phyloP scores from a whole-genome alignment of 805 yeast genomes.

The Candida khao-thaluensis region DNA sequence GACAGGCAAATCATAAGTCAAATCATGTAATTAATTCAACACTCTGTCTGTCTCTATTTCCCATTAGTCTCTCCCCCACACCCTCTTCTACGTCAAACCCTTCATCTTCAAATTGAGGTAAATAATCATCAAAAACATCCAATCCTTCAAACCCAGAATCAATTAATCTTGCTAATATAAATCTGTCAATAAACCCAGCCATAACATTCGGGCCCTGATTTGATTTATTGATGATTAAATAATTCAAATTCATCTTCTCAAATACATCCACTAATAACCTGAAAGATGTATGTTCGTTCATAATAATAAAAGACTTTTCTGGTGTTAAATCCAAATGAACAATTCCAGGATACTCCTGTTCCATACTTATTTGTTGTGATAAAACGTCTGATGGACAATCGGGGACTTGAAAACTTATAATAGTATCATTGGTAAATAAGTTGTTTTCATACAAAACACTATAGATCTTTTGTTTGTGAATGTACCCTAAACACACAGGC shows the following conservation, averaged over 20 bases:
- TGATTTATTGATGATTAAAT: slow-evolving; percentile 26
- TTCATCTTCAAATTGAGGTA: slow-evolving; percentile 23
- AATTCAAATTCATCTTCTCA: slow-evolving; percentile 39
- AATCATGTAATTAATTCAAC: background rate
- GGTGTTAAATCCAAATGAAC: slow-evolving; percentile 17
- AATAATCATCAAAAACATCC: slow-evolving; percentile 10
- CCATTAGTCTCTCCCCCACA: slow-evolving; percentile 6
- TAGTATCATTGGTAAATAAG: slow-evolving; percentile 1
- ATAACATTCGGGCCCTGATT: slow-evolving; percentile 16
- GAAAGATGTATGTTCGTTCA: slow-evolving; percentile 32
- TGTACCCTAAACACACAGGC: slow-evolving; percentile 35
- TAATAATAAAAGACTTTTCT: slow-evolving; percentile 24
- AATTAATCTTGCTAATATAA: slow-evolving; percentile 30
- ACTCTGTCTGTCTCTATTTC: slow-evolving; percentile 20
- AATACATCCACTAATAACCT: slow-evolving; percentile 35
- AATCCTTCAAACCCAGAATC: slow-evolving; percentile 26
- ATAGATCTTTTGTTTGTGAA: slow-evolving; percentile 28
- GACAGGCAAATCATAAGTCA: no score
- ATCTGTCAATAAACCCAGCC: slow-evolving; percentile 41
- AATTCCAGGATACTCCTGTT: slow-evolving; percentile 11
- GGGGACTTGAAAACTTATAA: slow-evolving; percentile 23
- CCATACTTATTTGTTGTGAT: slow-evolving; percentile 26
- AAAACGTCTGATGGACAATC: slow-evolving; percentile 18
- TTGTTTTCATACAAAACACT: slow-evolving; percentile 7
- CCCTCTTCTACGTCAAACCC: slow-evolving; percentile 21